A percentile compares a stretch with the other conserved stretches of the same genome.
Conservation (phyloP, 352 stramenopile genomes). For the Pythium rhizo-oryzae region DNA sequence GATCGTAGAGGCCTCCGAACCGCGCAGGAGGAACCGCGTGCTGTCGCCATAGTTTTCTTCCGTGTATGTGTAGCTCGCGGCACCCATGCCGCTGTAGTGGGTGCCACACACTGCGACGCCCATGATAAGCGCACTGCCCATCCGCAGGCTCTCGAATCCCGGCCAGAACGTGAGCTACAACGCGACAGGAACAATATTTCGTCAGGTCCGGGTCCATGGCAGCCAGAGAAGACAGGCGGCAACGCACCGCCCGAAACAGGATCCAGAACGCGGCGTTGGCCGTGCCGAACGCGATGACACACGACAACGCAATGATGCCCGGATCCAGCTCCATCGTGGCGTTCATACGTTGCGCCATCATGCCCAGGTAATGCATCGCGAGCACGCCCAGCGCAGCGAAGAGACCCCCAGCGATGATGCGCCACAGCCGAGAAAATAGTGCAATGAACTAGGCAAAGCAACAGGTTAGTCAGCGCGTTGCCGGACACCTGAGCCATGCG, state of each 20-base stretch:
- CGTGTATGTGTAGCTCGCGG: slow-evolving; percentile 50
- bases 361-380: slow-evolving; percentile 57
- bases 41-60: slow-evolving; percentile 36
- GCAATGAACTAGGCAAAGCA: too few relatives aligned
- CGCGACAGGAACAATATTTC: too few relatives aligned
- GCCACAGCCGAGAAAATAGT: too few relatives aligned
- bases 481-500: too few relatives aligned
- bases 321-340: slow-evolving; percentile 42
- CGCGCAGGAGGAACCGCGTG: slow-evolving; percentile 40
- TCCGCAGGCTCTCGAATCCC: slow-evolving; percentile 48
- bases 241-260: slow-evolving; percentile 58
- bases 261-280: slow-evolving; percentile 75
- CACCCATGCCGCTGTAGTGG: slow-evolving; percentile 67
- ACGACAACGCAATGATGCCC: slow-evolving; percentile 51
- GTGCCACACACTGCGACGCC: slow-evolving; percentile 69
- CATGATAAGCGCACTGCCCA: slow-evolving; percentile 71
- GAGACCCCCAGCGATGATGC: too few relatives aligned
- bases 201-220: too few relatives aligned
- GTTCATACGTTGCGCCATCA: slow-evolving; percentile 64
- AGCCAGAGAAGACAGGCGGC: too few relatives aligned
- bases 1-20: slow-evolving; percentile 33
- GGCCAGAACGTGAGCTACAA: slow-evolving; percentile 63
- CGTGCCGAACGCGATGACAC: slow-evolving; percentile 58
- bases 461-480: too few relatives aligned
- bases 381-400: too few relatives aligned